These are phyloP conservation scores for Hypomyces perniciosus DNA, from an alignment of 2,329 filamentous ascomycete species.

Conservation along the genomic window DNA sequence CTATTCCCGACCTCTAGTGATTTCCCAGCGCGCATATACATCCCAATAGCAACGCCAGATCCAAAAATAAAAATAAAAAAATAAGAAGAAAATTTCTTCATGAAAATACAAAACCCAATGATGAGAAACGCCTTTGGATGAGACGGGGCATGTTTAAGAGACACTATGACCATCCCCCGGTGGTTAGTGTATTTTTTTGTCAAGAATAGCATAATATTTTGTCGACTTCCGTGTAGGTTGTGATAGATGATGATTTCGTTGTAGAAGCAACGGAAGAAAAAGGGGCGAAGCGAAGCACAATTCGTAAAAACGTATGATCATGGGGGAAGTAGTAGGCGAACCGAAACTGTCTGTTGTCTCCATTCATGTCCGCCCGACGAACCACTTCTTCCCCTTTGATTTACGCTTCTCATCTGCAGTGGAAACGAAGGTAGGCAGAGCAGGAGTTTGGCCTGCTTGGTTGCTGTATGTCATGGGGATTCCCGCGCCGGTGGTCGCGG, in stretches of 20 bases:
- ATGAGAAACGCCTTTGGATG: slow-evolving; percentile 6
- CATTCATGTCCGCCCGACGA: slow-evolving; percentile 2
- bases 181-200: too few species aligned
- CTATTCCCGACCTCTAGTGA: slow-evolving; percentile 4
- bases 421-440: slow-evolving; percentile 6
- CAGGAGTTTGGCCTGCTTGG: slow-evolving; percentile 4
- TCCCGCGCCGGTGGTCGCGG: slow-evolving; percentile 12
- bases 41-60: slow-evolving; percentile 8
- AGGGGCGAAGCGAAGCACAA: too few species aligned
- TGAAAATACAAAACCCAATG: not conserved
- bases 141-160: not conserved
- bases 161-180: not conserved
- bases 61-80: slow-evolving; percentile 2
- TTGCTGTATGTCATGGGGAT: slow-evolving; percentile 18
- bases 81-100: not conserved
- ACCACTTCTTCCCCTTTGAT: slow-evolving; percentile 5
- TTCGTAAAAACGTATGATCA: too few species aligned
- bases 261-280: too few species aligned
- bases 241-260: too few species aligned
- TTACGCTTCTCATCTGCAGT: slow-evolving; percentile 8
- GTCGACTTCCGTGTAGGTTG: too few species aligned
- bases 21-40: not conserved
- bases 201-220: too few species aligned
- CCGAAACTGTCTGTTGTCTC: not conserved
- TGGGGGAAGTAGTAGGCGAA: too few species aligned